Evolutionary conservation across 345 rosid genomes (phyloP).

Genomic region (Cochlearia excelsa): DNA sequence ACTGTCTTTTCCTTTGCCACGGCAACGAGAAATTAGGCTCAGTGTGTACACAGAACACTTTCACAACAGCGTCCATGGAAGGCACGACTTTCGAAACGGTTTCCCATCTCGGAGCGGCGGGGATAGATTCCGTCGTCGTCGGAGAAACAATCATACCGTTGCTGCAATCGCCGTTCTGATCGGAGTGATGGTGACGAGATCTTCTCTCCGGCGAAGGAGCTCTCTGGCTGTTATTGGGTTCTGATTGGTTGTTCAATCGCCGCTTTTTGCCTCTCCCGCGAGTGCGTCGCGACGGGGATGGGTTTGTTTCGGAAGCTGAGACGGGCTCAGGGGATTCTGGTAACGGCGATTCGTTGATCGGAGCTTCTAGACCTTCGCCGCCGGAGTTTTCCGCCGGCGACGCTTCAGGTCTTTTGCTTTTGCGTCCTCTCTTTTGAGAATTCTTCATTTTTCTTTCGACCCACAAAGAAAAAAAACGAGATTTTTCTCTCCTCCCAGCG

Average conservation of each 20-base stretch:
- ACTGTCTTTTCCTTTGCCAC: slow-evolving; percentile 92
- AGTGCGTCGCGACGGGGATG: slow-evolving; percentile 43
- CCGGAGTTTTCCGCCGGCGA: slow-evolving; percentile 28
- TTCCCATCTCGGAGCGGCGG: slow-evolving; percentile 61
- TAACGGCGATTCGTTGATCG: slow-evolving; percentile 27
- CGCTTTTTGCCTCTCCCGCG: slow-evolving; percentile 51
- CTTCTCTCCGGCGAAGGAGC: slow-evolving; percentile 34
- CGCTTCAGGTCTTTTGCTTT: slow-evolving; percentile 26
- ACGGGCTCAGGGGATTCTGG: slow-evolving; percentile 34
- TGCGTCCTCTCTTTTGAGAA: slow-evolving; percentile 33
- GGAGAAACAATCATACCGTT: slow-evolving; percentile 32
- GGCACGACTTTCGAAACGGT: slow-evolving; percentile 65
- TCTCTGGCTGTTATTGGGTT: slow-evolving; percentile 23
- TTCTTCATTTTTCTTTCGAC: slow-evolving; percentile 14
- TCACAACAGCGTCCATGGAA: slow-evolving; percentile 89
- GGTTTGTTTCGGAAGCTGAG: slow-evolving; percentile 30
- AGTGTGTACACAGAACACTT: slow-evolving; percentile 87
- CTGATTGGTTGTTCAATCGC: slow-evolving; percentile 35
- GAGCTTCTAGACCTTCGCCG: slow-evolving; percentile 30
- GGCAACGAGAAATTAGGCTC: slow-evolving; percentile 90
- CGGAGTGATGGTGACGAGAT: slow-evolving; percentile 31
- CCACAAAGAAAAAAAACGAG: slow-evolving; percentile 6
- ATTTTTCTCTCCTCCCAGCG: not conserved
- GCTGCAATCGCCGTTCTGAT: slow-evolving; percentile 36
- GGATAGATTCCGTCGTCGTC: slow-evolving; percentile 28